phyloP scores from a whole-genome alignment of 805 yeast genomes.

The Pichia rugopelliculosa region DNA sequence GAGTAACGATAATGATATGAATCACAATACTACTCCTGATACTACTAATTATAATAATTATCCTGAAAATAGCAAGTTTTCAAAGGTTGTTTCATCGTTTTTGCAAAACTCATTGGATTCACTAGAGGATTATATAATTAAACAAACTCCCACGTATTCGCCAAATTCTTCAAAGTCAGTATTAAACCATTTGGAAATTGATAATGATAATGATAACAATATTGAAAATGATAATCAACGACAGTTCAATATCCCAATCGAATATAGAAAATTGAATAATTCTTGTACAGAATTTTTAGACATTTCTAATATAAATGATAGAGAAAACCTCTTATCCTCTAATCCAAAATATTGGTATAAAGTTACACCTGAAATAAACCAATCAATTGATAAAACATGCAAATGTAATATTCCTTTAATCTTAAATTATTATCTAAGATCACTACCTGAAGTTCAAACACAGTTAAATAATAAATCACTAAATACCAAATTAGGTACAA shows the following conservation, averaged over 20 bases:
- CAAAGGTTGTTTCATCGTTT: slow-evolving; percentile 3
- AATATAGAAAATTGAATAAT: neutral
- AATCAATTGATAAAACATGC: neutral
- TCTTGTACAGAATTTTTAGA: slow-evolving; percentile 7
- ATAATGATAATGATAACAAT: neutral
- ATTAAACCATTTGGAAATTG: neutral
- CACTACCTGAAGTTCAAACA: slow-evolving; percentile 4
- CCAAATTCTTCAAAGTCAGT: neutral
- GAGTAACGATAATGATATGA: neutral
- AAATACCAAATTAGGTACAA: neutral
- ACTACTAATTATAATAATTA: no score
- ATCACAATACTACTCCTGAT: no score
- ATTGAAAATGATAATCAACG: neutral
- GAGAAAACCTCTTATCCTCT: neutral
- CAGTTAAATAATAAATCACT: neutral
- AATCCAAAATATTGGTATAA: neutral
- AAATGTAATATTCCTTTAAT: slow-evolving; percentile 2
- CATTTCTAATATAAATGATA: neutral
- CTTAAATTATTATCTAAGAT: slow-evolving; percentile 6
- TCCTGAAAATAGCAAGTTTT: neutral
- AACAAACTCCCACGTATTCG: neutral
- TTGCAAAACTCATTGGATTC: slow-evolving; percentile 2
- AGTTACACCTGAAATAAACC: neutral
- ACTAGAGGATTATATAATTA: slow-evolving; percentile 4
- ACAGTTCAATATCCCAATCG: neutral